Evolutionary conservation across 2,329 filamentous ascomycete genomes (phyloP).

Genomic region (Trichoderma lentiforme): DNA sequence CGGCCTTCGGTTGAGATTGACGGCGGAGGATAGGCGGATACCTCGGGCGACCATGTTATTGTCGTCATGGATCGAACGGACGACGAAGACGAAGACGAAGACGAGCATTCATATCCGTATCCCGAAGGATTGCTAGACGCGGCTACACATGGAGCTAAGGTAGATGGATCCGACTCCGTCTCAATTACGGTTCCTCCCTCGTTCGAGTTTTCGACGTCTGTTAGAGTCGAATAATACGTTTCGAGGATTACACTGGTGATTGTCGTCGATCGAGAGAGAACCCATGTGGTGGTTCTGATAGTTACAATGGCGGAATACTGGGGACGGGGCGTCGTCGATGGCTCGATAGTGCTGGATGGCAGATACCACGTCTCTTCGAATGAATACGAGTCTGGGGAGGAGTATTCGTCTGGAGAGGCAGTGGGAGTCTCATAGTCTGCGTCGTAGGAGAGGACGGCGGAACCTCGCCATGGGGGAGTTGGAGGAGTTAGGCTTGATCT

Average conservation of each 20-base stretch:
- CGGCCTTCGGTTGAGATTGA: neutral
- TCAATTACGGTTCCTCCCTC: neutral
- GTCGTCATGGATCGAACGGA: neutral
- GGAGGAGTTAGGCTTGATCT: neutral
- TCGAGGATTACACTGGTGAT: constrained; percentile 10
- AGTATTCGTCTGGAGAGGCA: neutral
- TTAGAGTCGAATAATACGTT: constrained; percentile 7
- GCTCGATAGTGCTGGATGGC: neutral
- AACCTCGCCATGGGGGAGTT: neutral
- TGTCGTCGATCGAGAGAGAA: constrained; percentile 10
- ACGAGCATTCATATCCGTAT: neutral
- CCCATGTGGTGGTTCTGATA: constrained; percentile 1
- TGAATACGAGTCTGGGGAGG: neutral
- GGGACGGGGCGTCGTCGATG: neutral
- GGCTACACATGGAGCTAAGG: neutral
- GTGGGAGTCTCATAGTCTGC: neutral
- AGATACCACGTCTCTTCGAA: neutral
- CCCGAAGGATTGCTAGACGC: neutral
- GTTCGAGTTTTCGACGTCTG: neutral
- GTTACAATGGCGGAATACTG: constrained; percentile 1
- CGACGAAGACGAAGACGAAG: neutral
- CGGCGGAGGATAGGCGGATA: constrained; percentile 5
- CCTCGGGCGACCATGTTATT: neutral
- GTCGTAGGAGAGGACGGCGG: neutral
- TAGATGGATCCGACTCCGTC: neutral